Evolutionary conservation across 164 flowering plant species (phyloP), one percentile per base, ranked within the genome.

Genomic region (Magnolia kwangsiensis): DNA sequence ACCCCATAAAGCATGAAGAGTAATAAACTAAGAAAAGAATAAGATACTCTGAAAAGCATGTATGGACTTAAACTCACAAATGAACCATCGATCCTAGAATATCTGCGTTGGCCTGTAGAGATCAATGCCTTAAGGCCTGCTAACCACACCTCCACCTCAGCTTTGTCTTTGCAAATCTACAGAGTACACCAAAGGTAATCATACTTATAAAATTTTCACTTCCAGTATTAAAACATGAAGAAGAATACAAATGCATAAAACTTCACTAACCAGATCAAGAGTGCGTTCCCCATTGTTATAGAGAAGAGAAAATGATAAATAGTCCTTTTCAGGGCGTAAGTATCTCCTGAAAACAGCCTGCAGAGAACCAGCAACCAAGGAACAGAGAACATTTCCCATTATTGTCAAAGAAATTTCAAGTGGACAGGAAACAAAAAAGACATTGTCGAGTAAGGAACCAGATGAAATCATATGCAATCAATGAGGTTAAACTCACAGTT

Each of bases 141-240:
- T 81, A 91, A 82, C 98, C 97, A 94, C 13, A 88, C 87, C 78
- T 94, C 97, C 79, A 86, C 83, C 84, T 94, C 98, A 80, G 71
- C 87, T 83, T 91, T 89, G 84, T 94, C 96, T 84, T 92, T 92
- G 90, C 97, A 94, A 78, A 94, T 89, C 97, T 92, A 74, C 58
- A 69, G 21, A 78, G 63, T 4, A 31, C 1, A 27, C 45, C 50
- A 66, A 50, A 76, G 50, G 23, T n/a, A 73, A 67, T 66, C 16
- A 61, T n/a, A 55, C 24, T 11, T 55, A 50, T 63, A 31, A 55
- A 75, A 55, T 21, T 77, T 78, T 18, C 45, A 19, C 45, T 24
- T 23, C 24, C 7, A 20, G 3, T 21, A 50, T n/a, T 29, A 24
- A 6, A 27, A 14, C 19, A 75, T 71, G 13, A 67, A 23, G 24